These are phyloP conservation scores for Neurospora discreta DNA, from an alignment of 495 filamentous ascomycete genomes.

Conservation along the genomic window DNA sequence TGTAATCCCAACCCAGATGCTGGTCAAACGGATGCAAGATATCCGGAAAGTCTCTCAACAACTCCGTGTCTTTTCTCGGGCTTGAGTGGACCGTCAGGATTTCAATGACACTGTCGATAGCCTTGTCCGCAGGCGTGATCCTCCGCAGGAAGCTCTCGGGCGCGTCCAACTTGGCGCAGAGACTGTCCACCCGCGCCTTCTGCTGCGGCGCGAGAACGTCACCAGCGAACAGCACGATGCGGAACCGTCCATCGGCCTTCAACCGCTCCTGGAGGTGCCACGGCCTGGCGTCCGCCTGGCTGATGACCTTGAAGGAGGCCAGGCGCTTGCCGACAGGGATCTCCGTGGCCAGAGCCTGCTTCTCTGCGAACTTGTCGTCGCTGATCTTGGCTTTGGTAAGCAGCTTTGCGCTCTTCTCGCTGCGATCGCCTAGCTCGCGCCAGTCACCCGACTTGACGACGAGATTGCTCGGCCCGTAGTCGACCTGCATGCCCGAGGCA, in stretches of 20 bases:
- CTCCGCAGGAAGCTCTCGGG: conserved; percentile 27
- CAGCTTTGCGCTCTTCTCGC: conserved; percentile 24
- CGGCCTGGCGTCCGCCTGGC: conserved; percentile 47
- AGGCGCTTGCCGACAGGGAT: conserved; percentile 40
- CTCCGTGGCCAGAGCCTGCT: conserved; percentile 8
- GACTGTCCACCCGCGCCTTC: conserved; percentile 35
- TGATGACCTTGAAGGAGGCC: conserved; percentile 48
- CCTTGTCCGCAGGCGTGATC: conserved; percentile 31
- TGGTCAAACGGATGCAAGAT: conserved; percentile 47
- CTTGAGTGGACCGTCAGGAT: conserved; percentile 51
- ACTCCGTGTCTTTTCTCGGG: conserved; percentile 34
- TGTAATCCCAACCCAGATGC: conserved; percentile 52
- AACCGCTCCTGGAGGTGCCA: conserved; percentile 39
- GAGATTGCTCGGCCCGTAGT: conserved; percentile 21
- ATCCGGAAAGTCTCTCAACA: conserved; percentile 44
- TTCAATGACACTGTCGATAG: conserved; percentile 39
- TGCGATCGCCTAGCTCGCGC: conserved; percentile 32
- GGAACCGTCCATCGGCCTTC: conserved; percentile 48
- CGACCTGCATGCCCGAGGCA: conserved; percentile 24
- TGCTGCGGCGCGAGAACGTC: conserved; percentile 33
- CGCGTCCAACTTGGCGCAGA: conserved; percentile 30
- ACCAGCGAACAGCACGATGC: conserved; percentile 55
- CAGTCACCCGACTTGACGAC: conserved; percentile 15
- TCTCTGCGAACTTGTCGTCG: conserved; percentile 14
- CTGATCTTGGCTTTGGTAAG: neutral